Evolutionary conservation across 1,139 yeast species (phyloP).

Genomic region (Diutina sp.): DNA sequence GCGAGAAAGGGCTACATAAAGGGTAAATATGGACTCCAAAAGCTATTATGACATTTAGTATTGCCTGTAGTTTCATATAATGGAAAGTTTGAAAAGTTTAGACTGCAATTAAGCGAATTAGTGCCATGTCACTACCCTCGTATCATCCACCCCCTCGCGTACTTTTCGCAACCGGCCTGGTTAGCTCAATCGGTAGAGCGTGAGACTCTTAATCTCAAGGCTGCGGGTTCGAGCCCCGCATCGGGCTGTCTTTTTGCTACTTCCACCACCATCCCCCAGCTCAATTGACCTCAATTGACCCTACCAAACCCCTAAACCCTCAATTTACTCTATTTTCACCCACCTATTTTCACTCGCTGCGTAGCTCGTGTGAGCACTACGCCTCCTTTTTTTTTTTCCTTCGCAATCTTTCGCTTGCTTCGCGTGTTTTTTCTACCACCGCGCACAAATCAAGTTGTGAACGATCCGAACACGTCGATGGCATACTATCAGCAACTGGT

Average conservation of each 20-base stretch:
- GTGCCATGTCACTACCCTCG: neutral
- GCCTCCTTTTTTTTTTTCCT: neutral
- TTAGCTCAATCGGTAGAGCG: conserved; percentile 12
- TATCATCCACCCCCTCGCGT: neutral
- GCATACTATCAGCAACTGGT: conserved; percentile 28
- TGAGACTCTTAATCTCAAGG: conserved; percentile 18
- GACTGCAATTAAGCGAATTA: neutral
- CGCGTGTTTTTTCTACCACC: no score
- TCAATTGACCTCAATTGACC: no score
- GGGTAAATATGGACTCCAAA: no score
- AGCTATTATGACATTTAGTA: no score
- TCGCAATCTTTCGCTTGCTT: no score
- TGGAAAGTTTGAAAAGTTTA: no score
- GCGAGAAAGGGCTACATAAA: no score
- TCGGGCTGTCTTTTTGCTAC: neutral
- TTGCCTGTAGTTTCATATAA: no score
- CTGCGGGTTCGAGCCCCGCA: conserved; percentile 4
- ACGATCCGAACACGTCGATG: conserved; percentile 10
- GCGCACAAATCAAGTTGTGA: neutral
- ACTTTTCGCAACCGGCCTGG: conserved; percentile 5
- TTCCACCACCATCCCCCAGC: no score
- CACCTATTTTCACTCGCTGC: no score
- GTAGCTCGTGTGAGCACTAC: neutral
- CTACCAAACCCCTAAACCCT: neutral
- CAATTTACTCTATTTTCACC: no score